These are phyloP conservation scores for Gynandropsis gynandra DNA, from an alignment of 345 rosid species.

Conservation along the genomic window DNA sequence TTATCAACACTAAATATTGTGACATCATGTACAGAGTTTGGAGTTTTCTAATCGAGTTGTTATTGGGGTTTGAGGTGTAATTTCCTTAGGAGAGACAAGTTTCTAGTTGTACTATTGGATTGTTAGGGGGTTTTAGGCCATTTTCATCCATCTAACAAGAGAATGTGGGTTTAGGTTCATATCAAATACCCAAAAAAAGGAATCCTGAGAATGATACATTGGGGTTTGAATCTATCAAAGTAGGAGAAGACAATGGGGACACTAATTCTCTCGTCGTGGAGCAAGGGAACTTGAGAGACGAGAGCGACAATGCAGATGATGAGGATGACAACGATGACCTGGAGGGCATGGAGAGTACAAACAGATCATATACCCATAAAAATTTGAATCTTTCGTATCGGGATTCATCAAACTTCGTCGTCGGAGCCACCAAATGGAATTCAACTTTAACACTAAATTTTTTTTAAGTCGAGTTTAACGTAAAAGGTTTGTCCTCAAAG, in stretches of 20 bases:
- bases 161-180: no score
- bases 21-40: no score
- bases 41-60: no score
- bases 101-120: no score
- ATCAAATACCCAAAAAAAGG: no score
- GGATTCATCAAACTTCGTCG: slow-evolving; percentile 47
- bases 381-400: slow-evolving; percentile 69
- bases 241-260: slow-evolving; percentile 27
- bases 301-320: slow-evolving; percentile 12
- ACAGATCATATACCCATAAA: no score
- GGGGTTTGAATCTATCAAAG: slow-evolving; percentile 15
- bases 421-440: slow-evolving; percentile 47
- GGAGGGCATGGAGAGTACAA: slow-evolving; percentile 92
- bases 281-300: slow-evolving; percentile 60
- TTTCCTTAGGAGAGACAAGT: no score
- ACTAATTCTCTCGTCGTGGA: slow-evolving; percentile 61
- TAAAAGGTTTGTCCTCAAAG: slow-evolving; percentile 71
- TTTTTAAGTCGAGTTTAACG: slow-evolving; percentile 81
- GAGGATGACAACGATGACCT: slow-evolving; percentile 54
- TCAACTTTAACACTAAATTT: slow-evolving; percentile 73
- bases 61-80: no score
- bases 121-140: no score
- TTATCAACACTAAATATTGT: no score
- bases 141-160: no score
- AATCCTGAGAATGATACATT: slow-evolving; percentile 16